These are phyloP conservation scores for Blastobotrys terrestris DNA, from an alignment of 805 yeast genomes.

Conservation along the genomic window DNA sequence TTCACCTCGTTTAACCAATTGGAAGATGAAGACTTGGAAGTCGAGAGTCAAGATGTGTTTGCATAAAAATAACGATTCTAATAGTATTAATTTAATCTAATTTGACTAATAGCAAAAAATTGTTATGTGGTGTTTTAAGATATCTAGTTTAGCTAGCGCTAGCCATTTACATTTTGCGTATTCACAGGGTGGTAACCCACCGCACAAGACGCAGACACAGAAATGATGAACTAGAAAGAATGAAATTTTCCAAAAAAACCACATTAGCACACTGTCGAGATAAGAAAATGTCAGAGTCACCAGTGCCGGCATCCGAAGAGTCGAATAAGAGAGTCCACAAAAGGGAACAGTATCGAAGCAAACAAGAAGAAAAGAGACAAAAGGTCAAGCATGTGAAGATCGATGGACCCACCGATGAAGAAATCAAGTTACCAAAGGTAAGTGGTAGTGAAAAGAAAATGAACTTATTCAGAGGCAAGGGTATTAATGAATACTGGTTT, in stretches of 20 bases:
- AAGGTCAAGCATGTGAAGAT: constrained; percentile 43
- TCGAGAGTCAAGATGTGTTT: constrained; percentile 62
- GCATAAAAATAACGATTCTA: constrained; percentile 31
- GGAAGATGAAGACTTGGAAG: constrained; percentile 38
- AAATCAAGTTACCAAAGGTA: constrained; percentile 50
- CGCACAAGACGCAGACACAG: too few species aligned
- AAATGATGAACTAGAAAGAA: not conserved
- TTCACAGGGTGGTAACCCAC: too few species aligned
- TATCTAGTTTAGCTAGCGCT: too few species aligned
- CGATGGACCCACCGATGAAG: constrained; percentile 27
- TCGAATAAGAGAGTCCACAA: constrained; percentile 15
- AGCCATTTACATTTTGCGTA: too few species aligned
- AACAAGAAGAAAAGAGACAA: constrained; percentile 46
- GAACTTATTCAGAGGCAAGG: not conserved
- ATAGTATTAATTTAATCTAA: constrained; percentile 7
- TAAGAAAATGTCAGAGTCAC: constrained; percentile 6
- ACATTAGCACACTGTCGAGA: not conserved
- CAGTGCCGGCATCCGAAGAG: constrained; percentile 1
- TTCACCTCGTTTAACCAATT: constrained; percentile 68
- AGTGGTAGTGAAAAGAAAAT: not conserved
- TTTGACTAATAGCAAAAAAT: constrained; percentile 23
- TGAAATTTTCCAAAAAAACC: not conserved
- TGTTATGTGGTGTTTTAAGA: constrained; percentile 1
- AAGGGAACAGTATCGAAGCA: constrained; percentile 32
- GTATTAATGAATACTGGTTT: not conserved